A percentile compares a stretch with the other conserved stretches of the same genome.
phyloP scores from a whole-genome alignment of 768 basidiomycete species.

The Strobilomyces dryophilus region DNA sequence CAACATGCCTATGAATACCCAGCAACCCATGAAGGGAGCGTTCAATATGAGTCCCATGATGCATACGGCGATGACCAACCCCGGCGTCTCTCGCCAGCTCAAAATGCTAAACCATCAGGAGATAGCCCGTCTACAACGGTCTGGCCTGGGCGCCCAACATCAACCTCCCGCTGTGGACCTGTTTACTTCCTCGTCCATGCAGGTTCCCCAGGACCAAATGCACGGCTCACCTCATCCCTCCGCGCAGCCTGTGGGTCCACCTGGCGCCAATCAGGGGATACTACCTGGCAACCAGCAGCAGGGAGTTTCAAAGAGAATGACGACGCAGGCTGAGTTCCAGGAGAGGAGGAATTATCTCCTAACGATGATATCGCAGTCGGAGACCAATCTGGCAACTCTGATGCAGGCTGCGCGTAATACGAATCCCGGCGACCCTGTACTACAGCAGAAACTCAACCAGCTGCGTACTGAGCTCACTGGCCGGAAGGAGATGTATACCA shows the following conservation, averaged over 20 bases:
- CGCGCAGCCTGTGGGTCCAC: conserved; percentile 19
- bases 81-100: conserved; percentile 32
- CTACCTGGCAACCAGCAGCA: conserved; percentile 17
- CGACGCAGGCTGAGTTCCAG: conserved; percentile 21
- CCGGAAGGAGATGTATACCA: conserved; percentile 39
- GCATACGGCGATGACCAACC: conserved; percentile 31
- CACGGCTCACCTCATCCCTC: conserved; percentile 46
- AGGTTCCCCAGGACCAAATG: conserved; percentile 38
- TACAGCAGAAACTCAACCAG: conserved; percentile 15
- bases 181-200: conserved; percentile 45
- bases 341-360: conserved; percentile 18
- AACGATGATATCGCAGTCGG: conserved; percentile 8
- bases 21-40: conserved; percentile 28
- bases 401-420: conserved; percentile 9
- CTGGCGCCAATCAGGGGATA: conserved; percentile 22
- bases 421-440: conserved; percentile 15
- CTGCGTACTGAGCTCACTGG: conserved; percentile 19
- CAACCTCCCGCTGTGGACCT: conserved; percentile 41
- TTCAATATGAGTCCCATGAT: conserved; percentile 36
- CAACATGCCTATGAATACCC: conserved; percentile 36
- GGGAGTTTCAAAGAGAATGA: conserved; percentile 23
- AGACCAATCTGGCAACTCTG: conserved; percentile 8
- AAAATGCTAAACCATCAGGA: conserved; percentile 44
- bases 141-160: conserved; percentile 29
- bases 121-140: conserved; percentile 34